Base-by-base conservation (phyloP, 2,329 filamentous ascomycete genomes). In the Cordyceps pruinosa region DNA sequence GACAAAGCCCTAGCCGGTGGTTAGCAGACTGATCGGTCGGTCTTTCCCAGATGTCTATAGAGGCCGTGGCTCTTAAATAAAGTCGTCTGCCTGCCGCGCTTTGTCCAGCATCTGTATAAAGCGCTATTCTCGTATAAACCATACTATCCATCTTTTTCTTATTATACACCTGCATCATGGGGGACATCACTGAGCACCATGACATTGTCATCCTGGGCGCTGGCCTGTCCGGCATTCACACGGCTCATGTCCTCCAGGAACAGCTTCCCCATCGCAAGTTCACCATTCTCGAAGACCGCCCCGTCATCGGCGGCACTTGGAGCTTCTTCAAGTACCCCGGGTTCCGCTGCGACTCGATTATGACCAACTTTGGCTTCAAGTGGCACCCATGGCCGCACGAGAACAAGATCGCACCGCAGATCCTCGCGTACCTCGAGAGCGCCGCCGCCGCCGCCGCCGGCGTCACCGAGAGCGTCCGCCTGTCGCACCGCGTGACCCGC, bases 281-380 rank as follows among this genome's bases (percentile, higher is more conserved):
- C 65, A 75, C 79, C 39, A 79, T 91, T 37, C 77, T 90, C 26
- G 87, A 90, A 68, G 77, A 76, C 8, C 82, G 87, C 51, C 71
- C 78, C 57, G 73, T 78, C 41, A 74, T 89, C 3, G 88, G 87
- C 15, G 87, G 88, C 37, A 90, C 88, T 4, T 91, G 88, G 87
- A 80, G 81, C 61, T 78, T 89, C 45, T 90, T 88, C 76, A 81
- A 80, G 47, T 90, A 89, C 63, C 87, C 86, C 0, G 85, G 87
- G 21, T 82, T 89, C 57, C 80, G 83, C 32, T 84, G 81, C 19
- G 83, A 86, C 64, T 84, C 81, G 1, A 74, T 80, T 61, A 74
- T 86, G 58, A 76, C 74, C 58, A 75, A 79, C 4, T 85, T 84
- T 59, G 80, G 81, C 49, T 88, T 90, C 63, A 67, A 79, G 1